Conservation (phyloP, 495 filamentous ascomycete species). For the Penicillium malachiteum region DNA sequence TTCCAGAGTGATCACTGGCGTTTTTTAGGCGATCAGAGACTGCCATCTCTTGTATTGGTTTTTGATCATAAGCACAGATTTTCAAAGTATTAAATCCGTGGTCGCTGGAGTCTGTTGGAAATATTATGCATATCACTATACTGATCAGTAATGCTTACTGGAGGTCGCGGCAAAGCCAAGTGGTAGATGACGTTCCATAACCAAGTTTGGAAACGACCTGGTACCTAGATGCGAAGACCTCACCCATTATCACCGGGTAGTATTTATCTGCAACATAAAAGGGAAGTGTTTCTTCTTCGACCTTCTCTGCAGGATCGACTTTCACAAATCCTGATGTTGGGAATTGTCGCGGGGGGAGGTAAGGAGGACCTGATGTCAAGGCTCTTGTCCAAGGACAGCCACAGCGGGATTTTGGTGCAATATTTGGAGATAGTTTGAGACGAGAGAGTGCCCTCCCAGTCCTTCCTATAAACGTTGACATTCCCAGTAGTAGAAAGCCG, state of each 20-base stretch:
- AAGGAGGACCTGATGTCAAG: background rate
- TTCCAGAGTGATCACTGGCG: no score
- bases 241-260: background rate
- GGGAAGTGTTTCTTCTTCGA: slow-evolving; percentile 3
- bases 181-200: slow-evolving; percentile 1
- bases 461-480: no score
- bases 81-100: background rate
- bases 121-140: background rate
- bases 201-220: slow-evolving; percentile 7
- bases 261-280: background rate
- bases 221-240: slow-evolving; percentile 1
- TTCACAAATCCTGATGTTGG: slow-evolving; percentile 1
- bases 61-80: background rate
- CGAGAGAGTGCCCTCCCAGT: no score
- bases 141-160: background rate
- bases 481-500: no score
- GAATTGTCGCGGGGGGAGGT: background rate
- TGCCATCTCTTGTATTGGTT: no score
- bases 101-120: background rate
- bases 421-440: no score
- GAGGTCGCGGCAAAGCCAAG: slow-evolving; percentile 7
- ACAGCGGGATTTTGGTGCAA: no score
- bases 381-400: background rate
- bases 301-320: background rate
- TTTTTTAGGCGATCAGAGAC: no score